These are phyloP conservation scores for Yarrowia osloensis DNA, from an alignment of 805 yeast genomes.

Conservation along the genomic window DNA sequence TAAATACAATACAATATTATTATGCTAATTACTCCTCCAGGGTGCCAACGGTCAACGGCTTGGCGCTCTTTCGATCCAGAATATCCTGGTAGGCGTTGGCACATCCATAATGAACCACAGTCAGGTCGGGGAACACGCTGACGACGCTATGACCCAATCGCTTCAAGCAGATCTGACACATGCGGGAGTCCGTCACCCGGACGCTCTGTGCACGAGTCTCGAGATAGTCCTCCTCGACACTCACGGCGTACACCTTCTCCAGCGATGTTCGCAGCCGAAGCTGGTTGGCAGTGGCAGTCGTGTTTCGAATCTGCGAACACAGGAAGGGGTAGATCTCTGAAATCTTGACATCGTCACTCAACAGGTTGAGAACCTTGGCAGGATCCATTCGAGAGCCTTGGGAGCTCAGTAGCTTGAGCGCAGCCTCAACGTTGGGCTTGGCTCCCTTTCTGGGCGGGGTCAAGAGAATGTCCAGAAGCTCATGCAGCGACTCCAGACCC, in stretches of 20 bases:
- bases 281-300: constrained; percentile 47
- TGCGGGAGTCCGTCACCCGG: constrained; percentile 47
- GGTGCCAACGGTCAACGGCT: neutral
- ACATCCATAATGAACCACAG: constrained; percentile 62
- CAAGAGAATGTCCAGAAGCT: constrained; percentile 45
- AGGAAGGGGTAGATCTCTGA: constrained; percentile 49
- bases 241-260: constrained; percentile 55
- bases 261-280: constrained; percentile 51
- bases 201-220: constrained; percentile 45
- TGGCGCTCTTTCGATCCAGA: constrained; percentile 10
- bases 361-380: constrained; percentile 47
- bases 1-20: neutral
- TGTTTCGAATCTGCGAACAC: constrained; percentile 48
- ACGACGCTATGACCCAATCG: constrained; percentile 57
- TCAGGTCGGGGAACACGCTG: constrained; percentile 49
- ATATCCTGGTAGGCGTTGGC: constrained; percentile 36
- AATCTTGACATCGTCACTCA: constrained; percentile 57
- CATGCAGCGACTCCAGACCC: constrained; percentile 53
- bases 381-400: constrained; percentile 56
- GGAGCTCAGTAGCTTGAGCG: constrained; percentile 47
- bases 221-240: constrained; percentile 50
- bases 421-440: constrained; percentile 43
- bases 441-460: constrained; percentile 19
- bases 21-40: neutral
- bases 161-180: constrained; percentile 64